Percentiles rank a stretch among this genome's conserved stretches.
Conservation (phyloP, 352 stramenopile species). For the Phytophthora pinifolia region DNA sequence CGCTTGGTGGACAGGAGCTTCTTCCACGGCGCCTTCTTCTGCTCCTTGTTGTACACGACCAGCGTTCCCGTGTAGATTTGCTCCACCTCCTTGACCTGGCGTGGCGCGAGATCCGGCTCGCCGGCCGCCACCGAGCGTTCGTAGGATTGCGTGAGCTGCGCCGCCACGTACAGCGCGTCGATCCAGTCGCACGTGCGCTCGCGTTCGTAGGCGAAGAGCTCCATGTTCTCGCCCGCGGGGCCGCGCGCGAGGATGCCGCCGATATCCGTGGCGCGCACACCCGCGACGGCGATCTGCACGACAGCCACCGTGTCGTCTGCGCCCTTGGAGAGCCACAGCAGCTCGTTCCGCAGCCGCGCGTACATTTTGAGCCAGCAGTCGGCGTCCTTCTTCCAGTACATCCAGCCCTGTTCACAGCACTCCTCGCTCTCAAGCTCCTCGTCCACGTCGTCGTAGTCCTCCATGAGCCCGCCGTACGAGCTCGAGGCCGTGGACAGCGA, state of each 20-base stretch:
- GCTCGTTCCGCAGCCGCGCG: conserved; percentile 63
- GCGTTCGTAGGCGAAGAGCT: conserved; percentile 73
- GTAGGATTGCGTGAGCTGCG: conserved; percentile 48
- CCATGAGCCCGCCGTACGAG: conserved; percentile 47
- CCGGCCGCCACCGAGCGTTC: conserved; percentile 39
- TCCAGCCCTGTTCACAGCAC: conserved; percentile 55
- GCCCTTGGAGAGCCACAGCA: conserved; percentile 68
- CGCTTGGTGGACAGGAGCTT: conserved; percentile 39
- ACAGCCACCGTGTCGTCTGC: conserved; percentile 40
- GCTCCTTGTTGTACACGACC: conserved; percentile 70
- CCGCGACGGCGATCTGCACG: conserved; percentile 67
- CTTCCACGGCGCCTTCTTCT: conserved; percentile 44
- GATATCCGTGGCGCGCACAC: conserved; percentile 47
- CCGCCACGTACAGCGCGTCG: conserved; percentile 66
- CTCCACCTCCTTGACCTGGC: conserved; percentile 38
- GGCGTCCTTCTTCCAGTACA: conserved; percentile 71
- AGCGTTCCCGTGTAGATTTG: conserved; percentile 64
- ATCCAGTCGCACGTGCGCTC: conserved; percentile 53
- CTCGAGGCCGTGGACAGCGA: conserved; percentile 53
- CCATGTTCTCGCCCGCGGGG: conserved; percentile 65
- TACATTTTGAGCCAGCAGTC: conserved; percentile 81
- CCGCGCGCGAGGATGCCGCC: conserved; percentile 51
- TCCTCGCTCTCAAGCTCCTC: conserved; percentile 24
- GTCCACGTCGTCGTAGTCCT: conserved; percentile 33
- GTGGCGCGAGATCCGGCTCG: conserved; percentile 15